Evolutionary conservation across 768 basidiomycete species (phyloP), one percentile per base, ranked within the genome.

Genomic region (Amanita fuliginea): DNA sequence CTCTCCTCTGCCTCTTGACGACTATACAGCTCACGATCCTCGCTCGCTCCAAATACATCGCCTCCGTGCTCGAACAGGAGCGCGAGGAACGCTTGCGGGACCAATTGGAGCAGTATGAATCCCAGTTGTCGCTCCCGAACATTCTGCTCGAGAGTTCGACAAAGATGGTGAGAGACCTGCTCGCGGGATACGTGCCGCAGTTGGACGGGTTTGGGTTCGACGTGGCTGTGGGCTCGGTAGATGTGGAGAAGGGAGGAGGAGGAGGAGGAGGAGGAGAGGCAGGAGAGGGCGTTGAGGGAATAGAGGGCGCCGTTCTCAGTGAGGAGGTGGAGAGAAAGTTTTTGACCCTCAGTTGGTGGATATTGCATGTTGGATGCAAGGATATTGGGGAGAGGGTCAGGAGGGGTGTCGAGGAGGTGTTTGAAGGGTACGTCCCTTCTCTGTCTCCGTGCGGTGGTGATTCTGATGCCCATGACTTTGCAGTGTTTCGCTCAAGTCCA

Each of bases 341-440:
- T 60, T 67, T 96, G 44, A 90, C 86, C 0, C 75, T 94, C 56
- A 87, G 82, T 34, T 97, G 92, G 91, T 95, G 92, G 91, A 70
- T 95, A 8, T 58, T 95, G 49, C 83, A 96, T 59, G 84, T 91
- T 3, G 92, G 94, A 0, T 95, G 93, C 92, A 86, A 83, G 56
- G 83, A 84, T 51, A 74, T 97, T 0, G 80, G 77, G 0, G 79
- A 80, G 54, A 69, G 87, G 34, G 86, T 93, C 0, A 67, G 81
- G 55, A 66, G 74, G 30, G 84, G 77, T 0, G 89, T 93, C 0
- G 83, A 89, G 57, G 83, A 83, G 51, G 88, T 87, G 0, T 88
- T 96, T 51, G 83, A 88, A 47, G 78, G 79, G 93, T 94, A 52
- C 55, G 86, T 68, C 1, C 26, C 8, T 28, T 28, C 32, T 9